phyloP scores from a whole-genome alignment of 257 asterid species.

The Solanum commersonii region DNA sequence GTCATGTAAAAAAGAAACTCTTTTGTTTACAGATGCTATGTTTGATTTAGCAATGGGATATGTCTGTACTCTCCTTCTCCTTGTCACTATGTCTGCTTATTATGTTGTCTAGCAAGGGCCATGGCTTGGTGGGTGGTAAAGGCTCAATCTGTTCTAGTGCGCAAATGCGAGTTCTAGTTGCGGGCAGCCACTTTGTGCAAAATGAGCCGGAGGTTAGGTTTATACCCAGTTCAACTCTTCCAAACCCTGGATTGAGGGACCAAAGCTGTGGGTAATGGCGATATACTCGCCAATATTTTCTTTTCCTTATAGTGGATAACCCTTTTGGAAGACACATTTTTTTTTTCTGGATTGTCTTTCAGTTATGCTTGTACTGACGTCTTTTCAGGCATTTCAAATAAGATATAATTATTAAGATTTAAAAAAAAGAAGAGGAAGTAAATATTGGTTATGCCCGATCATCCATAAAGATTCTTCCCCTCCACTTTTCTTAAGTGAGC shows the following conservation, averaged over 20 bases:
- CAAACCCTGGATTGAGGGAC: conserved; percentile 6
- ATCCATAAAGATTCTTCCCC: background rate
- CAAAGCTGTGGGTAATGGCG: conserved; percentile 3
- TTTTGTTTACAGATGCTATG: background rate
- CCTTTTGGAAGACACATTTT: background rate
- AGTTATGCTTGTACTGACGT: background rate
- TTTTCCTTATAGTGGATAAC: background rate
- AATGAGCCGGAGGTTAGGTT: conserved; percentile 4
- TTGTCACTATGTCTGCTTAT: background rate
- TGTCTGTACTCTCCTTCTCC: background rate
- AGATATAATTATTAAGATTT: background rate
- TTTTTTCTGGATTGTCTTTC: background rate
- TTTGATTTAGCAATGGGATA: background rate
- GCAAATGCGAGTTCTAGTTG: conserved; percentile 5
- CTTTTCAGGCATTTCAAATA: background rate
- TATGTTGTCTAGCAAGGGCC: conserved; percentile 1
- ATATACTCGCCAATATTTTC: background rate
- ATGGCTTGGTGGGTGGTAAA: conserved; percentile 2
- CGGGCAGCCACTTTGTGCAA: conserved; percentile 8
- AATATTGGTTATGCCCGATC: background rate
- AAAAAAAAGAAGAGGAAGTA: background rate
- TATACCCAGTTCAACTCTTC: conserved; percentile 4
- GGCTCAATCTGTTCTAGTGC: conserved; percentile 7
- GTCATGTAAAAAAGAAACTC: background rate
- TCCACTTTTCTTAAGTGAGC: background rate